Conservation (phyloP, 805 yeast species). For the Starmerella floris region DNA sequence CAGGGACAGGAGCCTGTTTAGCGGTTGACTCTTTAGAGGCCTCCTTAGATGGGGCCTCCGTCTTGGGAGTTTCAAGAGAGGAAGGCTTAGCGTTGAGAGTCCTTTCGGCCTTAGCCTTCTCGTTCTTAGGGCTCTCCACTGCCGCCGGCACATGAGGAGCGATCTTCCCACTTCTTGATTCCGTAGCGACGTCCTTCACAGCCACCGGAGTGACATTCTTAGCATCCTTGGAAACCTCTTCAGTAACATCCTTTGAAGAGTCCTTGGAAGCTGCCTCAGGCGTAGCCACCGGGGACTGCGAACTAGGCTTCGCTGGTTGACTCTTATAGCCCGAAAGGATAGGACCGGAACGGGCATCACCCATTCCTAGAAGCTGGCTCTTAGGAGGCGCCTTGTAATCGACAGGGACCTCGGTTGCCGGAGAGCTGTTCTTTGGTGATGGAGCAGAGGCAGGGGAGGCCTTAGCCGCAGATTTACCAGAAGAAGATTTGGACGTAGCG, state of each 20-base stretch:
- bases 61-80: conserved; percentile 24
- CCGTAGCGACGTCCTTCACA: neutral
- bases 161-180: neutral
- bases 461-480: conserved; percentile 1
- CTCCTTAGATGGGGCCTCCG: neutral
- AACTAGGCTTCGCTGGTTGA: conserved; percentile 4
- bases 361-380: conserved; percentile 27
- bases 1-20: conserved; percentile 1
- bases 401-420: conserved; percentile 11
- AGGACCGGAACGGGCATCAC: conserved; percentile 15
- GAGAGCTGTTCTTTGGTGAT: conserved; percentile 2
- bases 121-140: conserved; percentile 6
- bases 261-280: conserved; percentile 1
- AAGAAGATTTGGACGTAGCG: conserved; percentile 1
- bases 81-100: conserved; percentile 36
- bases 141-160: conserved; percentile 2
- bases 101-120: conserved; percentile 2
- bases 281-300: neutral
- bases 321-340: conserved; percentile 13
- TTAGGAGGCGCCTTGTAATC: conserved; percentile 49
- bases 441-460: conserved; percentile 5
- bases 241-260: conserved; percentile 37
- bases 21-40: neutral
- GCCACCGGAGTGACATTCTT: neutral
- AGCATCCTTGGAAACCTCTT: conserved; percentile 37